Percentiles rank a stretch among this genome's conserved stretches.
Conservation (phyloP, 1,284 basidiomycete genomes). For the Rhodotorula sp. region DNA sequence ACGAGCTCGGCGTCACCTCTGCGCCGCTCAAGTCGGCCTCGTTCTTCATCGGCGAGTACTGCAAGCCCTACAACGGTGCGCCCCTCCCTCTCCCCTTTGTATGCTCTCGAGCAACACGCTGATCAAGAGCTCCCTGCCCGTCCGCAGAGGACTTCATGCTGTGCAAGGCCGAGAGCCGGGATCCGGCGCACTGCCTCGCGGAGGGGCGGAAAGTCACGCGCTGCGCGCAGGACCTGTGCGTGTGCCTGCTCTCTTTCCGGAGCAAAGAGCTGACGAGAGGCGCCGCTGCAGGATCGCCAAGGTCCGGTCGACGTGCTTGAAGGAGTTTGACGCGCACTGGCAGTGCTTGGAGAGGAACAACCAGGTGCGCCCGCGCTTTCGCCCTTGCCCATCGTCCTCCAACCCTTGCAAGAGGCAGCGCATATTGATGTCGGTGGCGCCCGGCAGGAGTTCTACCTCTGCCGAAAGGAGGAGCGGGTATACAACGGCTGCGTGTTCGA, state of each 20-base stretch:
- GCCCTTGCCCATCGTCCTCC: too few relatives aligned
- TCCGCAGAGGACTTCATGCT: constrained; percentile 96
- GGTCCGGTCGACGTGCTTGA: constrained; percentile 87
- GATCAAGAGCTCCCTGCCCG: background rate
- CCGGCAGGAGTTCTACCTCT: constrained; percentile 80
- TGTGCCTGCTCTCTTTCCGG: constrained; percentile 41
- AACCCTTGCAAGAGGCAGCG: too few relatives aligned
- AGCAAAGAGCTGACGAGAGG: background rate
- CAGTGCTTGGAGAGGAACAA: constrained; percentile 92
- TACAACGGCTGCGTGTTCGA: constrained; percentile 96
- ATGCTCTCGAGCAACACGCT: background rate
- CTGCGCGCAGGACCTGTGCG: constrained; percentile 91
- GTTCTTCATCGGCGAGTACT: constrained; percentile 95
- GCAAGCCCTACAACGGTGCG: constrained; percentile 93
- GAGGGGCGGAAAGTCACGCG: constrained; percentile 95
- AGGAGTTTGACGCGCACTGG: constrained; percentile 92
- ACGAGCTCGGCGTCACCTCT: constrained; percentile 87
- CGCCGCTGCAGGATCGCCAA: constrained; percentile 71
- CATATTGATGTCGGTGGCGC: background rate
- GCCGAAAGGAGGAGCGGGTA: constrained; percentile 83
- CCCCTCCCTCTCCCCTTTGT: background rate
- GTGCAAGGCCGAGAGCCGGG: constrained; percentile 87
- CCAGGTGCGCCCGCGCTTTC: constrained; percentile 67
- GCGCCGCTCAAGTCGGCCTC: constrained; percentile 94
- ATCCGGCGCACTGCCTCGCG: constrained; percentile 91